phyloP scores from a whole-genome alignment of 805 yeast genomes.

The Barnettozyma sp. region DNA sequence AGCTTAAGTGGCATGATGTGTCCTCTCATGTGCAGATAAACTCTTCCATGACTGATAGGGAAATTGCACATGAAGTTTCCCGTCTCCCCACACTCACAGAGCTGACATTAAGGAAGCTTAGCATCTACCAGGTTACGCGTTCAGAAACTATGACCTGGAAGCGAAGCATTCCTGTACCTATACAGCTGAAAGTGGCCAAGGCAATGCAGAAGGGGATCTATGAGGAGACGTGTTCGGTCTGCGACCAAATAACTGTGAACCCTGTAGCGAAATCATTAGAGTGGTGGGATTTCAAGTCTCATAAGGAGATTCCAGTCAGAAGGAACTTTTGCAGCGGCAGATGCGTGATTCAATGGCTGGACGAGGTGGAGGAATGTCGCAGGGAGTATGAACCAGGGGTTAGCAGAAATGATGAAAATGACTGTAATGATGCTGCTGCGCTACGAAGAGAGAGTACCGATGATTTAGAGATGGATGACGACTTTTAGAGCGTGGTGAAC shows the following conservation, averaged over 20 bases:
- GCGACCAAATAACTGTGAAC: slow-evolving; percentile 42
- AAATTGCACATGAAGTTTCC: slow-evolving; percentile 16
- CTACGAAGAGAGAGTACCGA: too few species aligned
- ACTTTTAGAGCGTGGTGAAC: background rate
- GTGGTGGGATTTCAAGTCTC: slow-evolving; percentile 59
- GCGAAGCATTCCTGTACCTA: slow-evolving; percentile 35
- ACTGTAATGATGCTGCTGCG: too few species aligned
- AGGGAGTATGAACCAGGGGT: slow-evolving; percentile 1
- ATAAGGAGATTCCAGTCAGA: slow-evolving; percentile 44
- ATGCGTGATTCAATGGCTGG: slow-evolving; percentile 35
- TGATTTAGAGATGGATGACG: background rate
- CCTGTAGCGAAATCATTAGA: slow-evolving; percentile 53
- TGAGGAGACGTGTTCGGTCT: slow-evolving; percentile 47
- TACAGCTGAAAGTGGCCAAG: slow-evolving; percentile 40
- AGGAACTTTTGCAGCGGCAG: slow-evolving; percentile 48
- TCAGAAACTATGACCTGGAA: slow-evolving; percentile 53
- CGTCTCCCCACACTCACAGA: slow-evolving; percentile 42
- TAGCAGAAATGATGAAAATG: background rate
- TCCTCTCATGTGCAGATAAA: slow-evolving; percentile 1
- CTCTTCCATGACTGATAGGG: slow-evolving; percentile 15
- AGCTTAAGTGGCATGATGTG: slow-evolving; percentile 21
- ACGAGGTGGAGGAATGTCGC: slow-evolving; percentile 14
- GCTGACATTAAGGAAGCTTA: slow-evolving; percentile 41
- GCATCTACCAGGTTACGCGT: slow-evolving; percentile 45
- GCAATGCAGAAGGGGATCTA: slow-evolving; percentile 47